Base-by-base conservation (phyloP, 306 rosid genomes). In the Erythrophleum fordii region DNA sequence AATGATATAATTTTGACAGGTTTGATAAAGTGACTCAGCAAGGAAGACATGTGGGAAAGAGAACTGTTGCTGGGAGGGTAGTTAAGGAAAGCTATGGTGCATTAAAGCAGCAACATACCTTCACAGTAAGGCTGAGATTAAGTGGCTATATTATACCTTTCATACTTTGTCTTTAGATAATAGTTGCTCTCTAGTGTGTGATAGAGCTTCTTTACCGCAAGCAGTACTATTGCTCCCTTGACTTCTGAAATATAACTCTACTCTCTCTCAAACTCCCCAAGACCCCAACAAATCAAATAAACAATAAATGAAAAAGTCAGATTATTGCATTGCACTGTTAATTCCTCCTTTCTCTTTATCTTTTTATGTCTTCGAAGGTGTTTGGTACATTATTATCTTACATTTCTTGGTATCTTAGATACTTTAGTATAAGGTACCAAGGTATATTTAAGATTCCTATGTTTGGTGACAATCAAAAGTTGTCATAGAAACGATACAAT, bases 51-150 rank as follows among this genome's bases (percentile, higher is more conserved):
- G 5, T 51, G 22, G 97, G 95, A 80, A 90, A 77, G 79, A 91
- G 93, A 90, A 88, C 87, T 52, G 79, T 91, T 83, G 93, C 93
- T 25, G 98, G 97, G 73, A 90, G 87, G 77, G 93, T 91, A 84
- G 89, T 87, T 17, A 90, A 89, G 85, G 97, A 93, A 77, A 93
- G 97, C 87, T 93, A 91, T 65, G 97, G 97, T 86, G 91, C 91
- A 48, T 84, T 84, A 68, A 91, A 86, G 86, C 97, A 91, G 75
- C 98, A 93, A 59, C 98, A 91, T 75, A 93, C 97, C 53, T 90
- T 93, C 82, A 93, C 94, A 66, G 98, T 93, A 75, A 84, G 95
- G 35, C 72, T 58, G 11, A 73, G 44, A 31, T 66, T 56, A 20
- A 20, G 11, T 20, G 73, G 59, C 11, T 62, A 13, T 45, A 16